Conservation (phyloP, 2,329 filamentous ascomycete genomes). For the Penicillium sp. region DNA sequence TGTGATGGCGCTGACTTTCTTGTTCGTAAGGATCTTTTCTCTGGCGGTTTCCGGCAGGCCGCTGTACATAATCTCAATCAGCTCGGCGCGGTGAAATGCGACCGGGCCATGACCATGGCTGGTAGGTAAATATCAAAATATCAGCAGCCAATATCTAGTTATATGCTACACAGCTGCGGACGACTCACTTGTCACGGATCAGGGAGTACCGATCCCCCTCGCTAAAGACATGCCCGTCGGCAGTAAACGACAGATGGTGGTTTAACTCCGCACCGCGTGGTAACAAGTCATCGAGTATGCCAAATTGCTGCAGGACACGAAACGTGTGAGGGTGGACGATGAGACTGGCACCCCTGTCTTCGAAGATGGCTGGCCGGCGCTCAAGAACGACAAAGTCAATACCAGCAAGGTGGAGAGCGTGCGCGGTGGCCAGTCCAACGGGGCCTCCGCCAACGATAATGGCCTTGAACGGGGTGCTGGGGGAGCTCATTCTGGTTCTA, state of each 20-base stretch:
- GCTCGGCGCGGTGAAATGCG: slow-evolving; percentile 21
- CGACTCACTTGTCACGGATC: no score
- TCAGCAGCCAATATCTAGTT: neutral
- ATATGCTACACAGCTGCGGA: no score
- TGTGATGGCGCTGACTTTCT: slow-evolving; percentile 1
- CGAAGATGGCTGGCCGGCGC: no score
- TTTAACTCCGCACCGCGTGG: neutral
- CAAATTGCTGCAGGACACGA: neutral
- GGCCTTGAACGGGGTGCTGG: no score
- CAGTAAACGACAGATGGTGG: neutral
- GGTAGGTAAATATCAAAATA: neutral
- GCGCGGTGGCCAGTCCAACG: no score
- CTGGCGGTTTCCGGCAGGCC: slow-evolving; percentile 12
- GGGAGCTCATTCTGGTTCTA: no score
- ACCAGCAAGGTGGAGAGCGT: no score
- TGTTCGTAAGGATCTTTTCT: neutral
- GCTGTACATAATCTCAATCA: slow-evolving; percentile 19
- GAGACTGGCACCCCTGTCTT: neutral
- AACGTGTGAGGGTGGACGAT: neutral
- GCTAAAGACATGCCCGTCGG: neutral
- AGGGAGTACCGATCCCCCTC: neutral
- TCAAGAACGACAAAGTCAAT: no score
- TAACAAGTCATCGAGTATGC: neutral
- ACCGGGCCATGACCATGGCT: slow-evolving; percentile 19
- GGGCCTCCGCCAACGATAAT: no score